Base-by-base conservation (phyloP, 129 eudicot species). In the Kitagawia praeruptora region DNA sequence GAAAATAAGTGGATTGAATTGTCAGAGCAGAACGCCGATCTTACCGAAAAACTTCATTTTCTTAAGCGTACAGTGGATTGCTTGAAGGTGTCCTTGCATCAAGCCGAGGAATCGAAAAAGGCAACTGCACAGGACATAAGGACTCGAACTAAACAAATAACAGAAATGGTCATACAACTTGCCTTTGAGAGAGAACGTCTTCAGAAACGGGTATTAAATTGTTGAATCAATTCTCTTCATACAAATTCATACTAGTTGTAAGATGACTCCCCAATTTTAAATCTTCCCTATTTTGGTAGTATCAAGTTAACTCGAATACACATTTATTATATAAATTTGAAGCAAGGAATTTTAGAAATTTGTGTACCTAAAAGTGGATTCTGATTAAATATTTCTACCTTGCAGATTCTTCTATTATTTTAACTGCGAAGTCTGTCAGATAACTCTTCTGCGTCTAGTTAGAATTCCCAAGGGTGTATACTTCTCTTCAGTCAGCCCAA, bases 141-240 rank as follows among this genome's bases (percentile, higher is more conserved):
- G 80, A 46, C 86, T 72, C 87, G 89, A 53, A 86, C 90, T 54
- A 85, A 96, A 71, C 73, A 90, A 78, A 92, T 96, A 28, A 80
- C 89, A 38, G 97, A 92, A 82, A 67, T 92, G 81, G 88, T 90
- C 58, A 40, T 89, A 86, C 95, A 90, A 77, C 82, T 96, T 89
- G 89, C 96, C 75, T 79, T 85, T 70, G 97, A 92, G 84, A 90
- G 99, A 87, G 97, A 96, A 73, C 96, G 93, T 81, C 96, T 96
- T 16, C 96, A 89, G 66, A 92, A 92, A 80, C 96, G 92, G 99
- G 99, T 95, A 82, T 63, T 27, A 70, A 49, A 10, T 44, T 45
- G 25, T 31, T 25, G 39, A 40, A 37, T 13, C 21, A 28, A 28
- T 74, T 14, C 45, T 47, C 58, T 25, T 15, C 67, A 25, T 83